These are phyloP conservation scores for Clarireedia paspali DNA, from an alignment of 2,329 filamentous ascomycete species.

Conservation along the genomic window DNA sequence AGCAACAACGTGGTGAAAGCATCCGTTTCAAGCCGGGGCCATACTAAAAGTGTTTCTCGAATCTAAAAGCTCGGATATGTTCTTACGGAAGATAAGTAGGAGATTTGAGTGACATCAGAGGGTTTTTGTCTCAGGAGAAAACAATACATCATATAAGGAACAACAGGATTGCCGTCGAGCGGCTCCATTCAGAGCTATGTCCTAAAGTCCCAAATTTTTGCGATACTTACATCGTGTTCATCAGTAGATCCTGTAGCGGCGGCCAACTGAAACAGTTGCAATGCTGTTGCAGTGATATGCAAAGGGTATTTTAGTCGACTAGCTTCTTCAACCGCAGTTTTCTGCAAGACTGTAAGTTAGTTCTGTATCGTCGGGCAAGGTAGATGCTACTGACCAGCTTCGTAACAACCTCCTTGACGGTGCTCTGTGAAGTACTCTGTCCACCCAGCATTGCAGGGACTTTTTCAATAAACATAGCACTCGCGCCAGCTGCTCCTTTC, in stretches of 20 bases:
- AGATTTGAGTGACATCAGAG: too few relatives aligned
- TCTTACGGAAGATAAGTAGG: too few relatives aligned
- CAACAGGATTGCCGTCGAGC: too few relatives aligned
- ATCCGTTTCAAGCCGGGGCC: too few relatives aligned
- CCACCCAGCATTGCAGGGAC: constrained; percentile 31
- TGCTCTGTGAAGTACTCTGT: constrained; percentile 30
- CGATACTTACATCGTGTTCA: constrained; percentile 31
- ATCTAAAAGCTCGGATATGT: too few relatives aligned
- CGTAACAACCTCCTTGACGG: constrained; percentile 31
- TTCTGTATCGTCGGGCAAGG: neutral
- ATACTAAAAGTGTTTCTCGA: too few relatives aligned
- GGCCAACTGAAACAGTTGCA: constrained; percentile 32
- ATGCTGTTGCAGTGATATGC: constrained; percentile 29
- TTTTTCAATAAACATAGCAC: constrained; percentile 33
- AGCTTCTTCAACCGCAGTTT: constrained; percentile 27
- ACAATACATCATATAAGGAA: too few relatives aligned
- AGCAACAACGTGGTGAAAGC: too few relatives aligned
- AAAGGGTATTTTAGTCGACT: constrained; percentile 29
- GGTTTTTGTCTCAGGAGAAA: too few relatives aligned
- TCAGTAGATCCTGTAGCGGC: constrained; percentile 28
- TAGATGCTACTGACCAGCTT: constrained; percentile 22
- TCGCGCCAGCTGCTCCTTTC: constrained; percentile 31
- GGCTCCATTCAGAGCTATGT: neutral
- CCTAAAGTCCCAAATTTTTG: constrained; percentile 33
- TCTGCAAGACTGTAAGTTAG: constrained; percentile 26